These are phyloP conservation scores for Chondrostereum purpureum DNA, from an alignment of 1,284 basidiomycete genomes.

Conservation along the genomic window DNA sequence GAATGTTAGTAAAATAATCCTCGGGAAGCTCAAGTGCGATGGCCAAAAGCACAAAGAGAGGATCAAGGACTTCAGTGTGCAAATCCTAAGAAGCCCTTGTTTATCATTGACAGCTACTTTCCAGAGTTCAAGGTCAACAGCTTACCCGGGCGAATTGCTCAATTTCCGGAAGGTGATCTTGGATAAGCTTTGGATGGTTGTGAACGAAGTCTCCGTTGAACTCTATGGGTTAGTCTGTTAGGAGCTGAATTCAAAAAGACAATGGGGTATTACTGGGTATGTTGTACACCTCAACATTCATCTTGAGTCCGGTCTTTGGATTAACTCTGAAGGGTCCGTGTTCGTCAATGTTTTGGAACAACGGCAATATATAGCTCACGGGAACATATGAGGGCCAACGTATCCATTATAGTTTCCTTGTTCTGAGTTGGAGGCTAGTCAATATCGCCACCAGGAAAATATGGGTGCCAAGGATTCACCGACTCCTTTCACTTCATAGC, in stretches of 20 bases:
- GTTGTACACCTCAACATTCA: conserved; percentile 45
- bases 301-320: conserved; percentile 29
- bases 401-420: conserved; percentile 46
- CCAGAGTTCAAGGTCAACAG: conserved; percentile 2
- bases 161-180: conserved; percentile 39
- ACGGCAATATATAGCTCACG: conserved; percentile 5
- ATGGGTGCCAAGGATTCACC: conserved; percentile 19
- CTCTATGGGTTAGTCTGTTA: conserved; percentile 18
- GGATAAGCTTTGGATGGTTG: conserved; percentile 31
- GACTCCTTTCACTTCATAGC: conserved; percentile 38
- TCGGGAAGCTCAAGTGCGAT: conserved; percentile 50
- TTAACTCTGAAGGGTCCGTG: conserved; percentile 23
- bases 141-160: conserved; percentile 34
- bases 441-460: neutral
- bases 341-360: neutral
- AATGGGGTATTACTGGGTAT: conserved; percentile 35
- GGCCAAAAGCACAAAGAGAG: conserved; percentile 38
- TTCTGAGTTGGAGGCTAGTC: conserved; percentile 19
- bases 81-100: conserved; percentile 25
- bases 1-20: conserved; percentile 45
- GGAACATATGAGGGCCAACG: conserved; percentile 35
- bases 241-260: neutral
- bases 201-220: conserved; percentile 36
- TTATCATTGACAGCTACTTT: neutral
- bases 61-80: conserved; percentile 44